Conservation (phyloP, 2,329 filamentous ascomycete species). For the Pseudomassariella vexata region DNA sequence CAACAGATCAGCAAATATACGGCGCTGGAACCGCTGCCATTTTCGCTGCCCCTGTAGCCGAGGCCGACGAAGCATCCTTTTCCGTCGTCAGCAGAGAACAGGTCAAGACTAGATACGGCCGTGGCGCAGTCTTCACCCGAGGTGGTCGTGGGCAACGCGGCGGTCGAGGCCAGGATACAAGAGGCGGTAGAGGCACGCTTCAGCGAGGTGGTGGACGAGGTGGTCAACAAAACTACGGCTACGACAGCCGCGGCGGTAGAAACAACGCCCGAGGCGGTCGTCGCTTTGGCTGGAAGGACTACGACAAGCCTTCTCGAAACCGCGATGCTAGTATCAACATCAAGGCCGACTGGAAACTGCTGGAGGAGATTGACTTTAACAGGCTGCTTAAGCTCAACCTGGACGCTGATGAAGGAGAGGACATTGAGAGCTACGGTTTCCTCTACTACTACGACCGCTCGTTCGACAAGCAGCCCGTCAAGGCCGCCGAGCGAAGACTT, state of each 20-base stretch:
- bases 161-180: slow-evolving; percentile 58
- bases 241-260: slow-evolving; percentile 69
- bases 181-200: slow-evolving; percentile 57
- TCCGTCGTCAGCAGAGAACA: slow-evolving; percentile 95
- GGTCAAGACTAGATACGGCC: slow-evolving; percentile 79
- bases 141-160: slow-evolving; percentile 73
- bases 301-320: slow-evolving; percentile 95
- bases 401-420: slow-evolving; percentile 90
- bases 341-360: slow-evolving; percentile 88
- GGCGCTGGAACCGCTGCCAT: slow-evolving; percentile 80
- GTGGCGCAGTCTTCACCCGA: slow-evolving; percentile 85
- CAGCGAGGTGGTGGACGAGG: slow-evolving; percentile 64
- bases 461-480: slow-evolving; percentile 90
- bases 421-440: slow-evolving; percentile 93
- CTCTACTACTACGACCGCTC: slow-evolving; percentile 96
- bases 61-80: slow-evolving; percentile 88
- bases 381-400: slow-evolving; percentile 92
- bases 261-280: slow-evolving; percentile 68
- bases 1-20: slow-evolving; percentile 96
- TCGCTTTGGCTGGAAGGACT: slow-evolving; percentile 97
- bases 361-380: slow-evolving; percentile 99
- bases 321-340: slow-evolving; percentile 95
- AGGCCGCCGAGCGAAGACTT: slow-evolving; percentile 81
- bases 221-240: slow-evolving; percentile 60
- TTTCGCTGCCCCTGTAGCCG: slow-evolving; percentile 85